These are phyloP conservation scores for Rosa multiflora DNA, from an alignment of 306 rosid genomes.

Conservation along the genomic window DNA sequence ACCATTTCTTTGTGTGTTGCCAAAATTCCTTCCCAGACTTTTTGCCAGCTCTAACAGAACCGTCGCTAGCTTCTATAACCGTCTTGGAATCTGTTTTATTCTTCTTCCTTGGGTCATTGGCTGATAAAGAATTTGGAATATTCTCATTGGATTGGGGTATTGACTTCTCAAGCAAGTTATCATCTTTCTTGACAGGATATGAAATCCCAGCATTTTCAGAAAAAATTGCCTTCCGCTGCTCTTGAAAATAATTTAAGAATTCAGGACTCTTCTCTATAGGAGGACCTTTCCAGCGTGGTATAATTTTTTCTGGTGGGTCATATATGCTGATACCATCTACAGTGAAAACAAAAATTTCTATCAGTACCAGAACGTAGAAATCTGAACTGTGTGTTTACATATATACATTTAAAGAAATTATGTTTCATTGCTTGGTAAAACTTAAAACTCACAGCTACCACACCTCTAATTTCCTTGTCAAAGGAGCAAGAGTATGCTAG, in stretches of 20 bases:
- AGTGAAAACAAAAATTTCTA: constrained; percentile 23
- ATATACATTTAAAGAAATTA: neutral
- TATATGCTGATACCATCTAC: constrained; percentile 84
- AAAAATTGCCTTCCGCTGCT: constrained; percentile 45
- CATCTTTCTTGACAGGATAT: constrained; percentile 46
- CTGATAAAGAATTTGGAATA: constrained; percentile 27
- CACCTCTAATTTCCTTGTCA: neutral
- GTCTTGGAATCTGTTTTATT: constrained; percentile 47
- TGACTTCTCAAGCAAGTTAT: constrained; percentile 34
- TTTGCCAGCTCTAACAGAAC: constrained; percentile 77
- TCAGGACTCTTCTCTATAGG: constrained; percentile 69
- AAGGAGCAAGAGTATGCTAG: neutral
- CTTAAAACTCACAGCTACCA: constrained; percentile 3
- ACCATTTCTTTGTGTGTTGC: constrained; percentile 99
- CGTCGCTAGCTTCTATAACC: constrained; percentile 86
- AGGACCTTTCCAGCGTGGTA: constrained; percentile 94
- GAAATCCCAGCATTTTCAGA: constrained; percentile 25
- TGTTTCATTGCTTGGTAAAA: neutral
- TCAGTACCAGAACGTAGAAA: constrained; percentile 24
- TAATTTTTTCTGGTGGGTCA: constrained; percentile 81
- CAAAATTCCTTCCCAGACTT: constrained; percentile 92
- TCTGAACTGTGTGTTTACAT: constrained; percentile 12
- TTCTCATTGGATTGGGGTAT: constrained; percentile 37
- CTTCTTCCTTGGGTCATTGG: constrained; percentile 30
- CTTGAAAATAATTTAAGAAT: constrained; percentile 53